Conservation (phyloP, 208 protist genomes). For the Blechomonas ayalai region DNA sequence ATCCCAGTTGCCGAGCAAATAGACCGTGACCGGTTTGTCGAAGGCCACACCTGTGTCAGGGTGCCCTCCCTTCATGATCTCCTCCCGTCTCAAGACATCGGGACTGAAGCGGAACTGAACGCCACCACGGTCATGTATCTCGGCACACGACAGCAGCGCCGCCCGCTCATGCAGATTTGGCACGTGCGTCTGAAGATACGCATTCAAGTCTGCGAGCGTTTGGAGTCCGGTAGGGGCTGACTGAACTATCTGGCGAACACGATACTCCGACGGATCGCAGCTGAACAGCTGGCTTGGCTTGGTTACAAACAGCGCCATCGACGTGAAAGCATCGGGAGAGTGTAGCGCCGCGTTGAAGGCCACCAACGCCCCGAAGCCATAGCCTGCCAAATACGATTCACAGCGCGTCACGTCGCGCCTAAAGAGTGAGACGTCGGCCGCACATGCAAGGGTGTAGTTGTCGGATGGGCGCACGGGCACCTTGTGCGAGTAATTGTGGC, state of each 20-base stretch:
- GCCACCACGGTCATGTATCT: constrained; percentile 16
- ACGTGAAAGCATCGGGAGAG: constrained; percentile 35
- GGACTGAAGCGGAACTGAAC: constrained; percentile 35
- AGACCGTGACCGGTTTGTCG: constrained; percentile 34
- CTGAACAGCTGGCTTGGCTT: constrained; percentile 26
- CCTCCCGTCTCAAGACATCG: constrained; percentile 18
- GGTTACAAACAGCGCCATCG: constrained; percentile 58
- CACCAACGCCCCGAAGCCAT: constrained; percentile 73
- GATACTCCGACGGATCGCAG: constrained; percentile 26
- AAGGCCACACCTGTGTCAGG: constrained; percentile 14
- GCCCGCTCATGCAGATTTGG: constrained; percentile 40
- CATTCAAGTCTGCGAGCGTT: constrained; percentile 30
- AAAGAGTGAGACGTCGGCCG: constrained; percentile 48
- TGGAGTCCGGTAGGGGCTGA: constrained; percentile 10
- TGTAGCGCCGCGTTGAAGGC: constrained; percentile 49
- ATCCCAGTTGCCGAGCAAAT: constrained; percentile 11
- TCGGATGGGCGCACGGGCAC: constrained; percentile 9
- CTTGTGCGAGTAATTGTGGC: constrained; percentile 49
- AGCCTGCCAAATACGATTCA: constrained; percentile 37
- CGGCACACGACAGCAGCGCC: constrained; percentile 34
- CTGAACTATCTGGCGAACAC: constrained; percentile 15
- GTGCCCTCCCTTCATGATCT: too few relatives aligned
- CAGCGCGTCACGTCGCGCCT: constrained; percentile 34
- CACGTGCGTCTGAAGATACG: constrained; percentile 26
- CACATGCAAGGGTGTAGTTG: constrained; percentile 31